Percentiles rank a stretch among this genome's conserved stretches.
phyloP scores from a whole-genome alignment of 805 yeast species.

The Wickerhamiella occidentalis region DNA sequence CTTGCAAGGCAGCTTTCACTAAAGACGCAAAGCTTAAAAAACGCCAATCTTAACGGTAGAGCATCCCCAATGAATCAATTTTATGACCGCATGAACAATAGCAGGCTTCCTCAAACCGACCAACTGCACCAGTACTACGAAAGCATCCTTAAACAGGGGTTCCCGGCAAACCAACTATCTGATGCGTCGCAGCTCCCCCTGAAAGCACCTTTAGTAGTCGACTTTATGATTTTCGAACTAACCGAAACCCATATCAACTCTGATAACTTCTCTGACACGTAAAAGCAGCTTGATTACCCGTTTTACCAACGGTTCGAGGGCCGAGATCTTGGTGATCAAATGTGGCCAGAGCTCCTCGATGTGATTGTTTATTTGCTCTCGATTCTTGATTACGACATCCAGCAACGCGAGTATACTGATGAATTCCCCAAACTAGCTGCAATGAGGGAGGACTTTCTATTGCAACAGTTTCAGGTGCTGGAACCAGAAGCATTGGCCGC shows the following conservation, averaged over 20 bases:
- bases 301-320: background rate
- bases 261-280: background rate
- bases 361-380: background rate
- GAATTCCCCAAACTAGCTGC: background rate
- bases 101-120: background rate
- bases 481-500: background rate
- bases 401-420: background rate
- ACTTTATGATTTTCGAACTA: background rate
- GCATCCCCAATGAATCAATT: slow-evolving; percentile 1
- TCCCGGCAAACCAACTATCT: background rate
- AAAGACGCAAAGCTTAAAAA: too few species aligned
- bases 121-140: background rate
- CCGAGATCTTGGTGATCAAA: background rate
- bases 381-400: background rate
- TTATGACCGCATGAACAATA: background rate
- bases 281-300: background rate
- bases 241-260: background rate
- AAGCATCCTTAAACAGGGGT: background rate
- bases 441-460: background rate
- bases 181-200: background rate
- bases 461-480: background rate
- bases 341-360: background rate
- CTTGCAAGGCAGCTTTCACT: too few species aligned
- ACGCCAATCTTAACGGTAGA: background rate
- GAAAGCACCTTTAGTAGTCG: background rate